Percentiles rank a stretch among this genome's conserved stretches.
phyloP scores from a whole-genome alignment of 495 filamentous ascomycete genomes.

The Cairneyella variabilis region DNA sequence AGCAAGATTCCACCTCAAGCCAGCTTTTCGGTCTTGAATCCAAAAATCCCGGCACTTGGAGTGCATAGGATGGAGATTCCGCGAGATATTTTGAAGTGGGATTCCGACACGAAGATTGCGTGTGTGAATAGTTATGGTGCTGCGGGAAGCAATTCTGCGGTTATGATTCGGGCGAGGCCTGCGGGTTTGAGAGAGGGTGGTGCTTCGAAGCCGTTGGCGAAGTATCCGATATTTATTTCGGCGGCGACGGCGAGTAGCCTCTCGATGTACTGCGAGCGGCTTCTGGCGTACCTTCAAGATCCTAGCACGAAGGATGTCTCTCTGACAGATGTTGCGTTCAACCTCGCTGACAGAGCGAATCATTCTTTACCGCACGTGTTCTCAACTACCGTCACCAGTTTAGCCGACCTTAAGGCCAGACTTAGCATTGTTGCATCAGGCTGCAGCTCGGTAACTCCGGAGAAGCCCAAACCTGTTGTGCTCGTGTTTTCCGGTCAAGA shows the following conservation, averaged over 20 bases:
- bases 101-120: neutral
- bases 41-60: conserved; percentile 1
- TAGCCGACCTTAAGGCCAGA: neutral
- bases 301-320: neutral
- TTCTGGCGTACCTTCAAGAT: neutral
- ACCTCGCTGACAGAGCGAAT: conserved; percentile 1
- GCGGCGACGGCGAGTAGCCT: neutral
- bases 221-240: neutral
- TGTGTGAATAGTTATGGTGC: conserved; percentile 2
- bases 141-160: neutral
- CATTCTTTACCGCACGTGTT: neutral
- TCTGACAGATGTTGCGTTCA: neutral
- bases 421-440: neutral
- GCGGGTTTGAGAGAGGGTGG: neutral
- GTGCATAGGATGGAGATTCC: neutral
- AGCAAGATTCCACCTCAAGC: conserved; percentile 46
- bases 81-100: neutral
- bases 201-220: neutral
- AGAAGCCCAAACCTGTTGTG: neutral
- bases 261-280: conserved; percentile 1
- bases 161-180: neutral
- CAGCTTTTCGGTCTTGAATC: conserved; percentile 45
- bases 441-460: neutral
- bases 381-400: neutral
- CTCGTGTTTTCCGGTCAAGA: neutral